These are phyloP conservation scores for Fraxinus dipetala DNA, from an alignment of 305 asterid genomes.

Conservation along the genomic window DNA sequence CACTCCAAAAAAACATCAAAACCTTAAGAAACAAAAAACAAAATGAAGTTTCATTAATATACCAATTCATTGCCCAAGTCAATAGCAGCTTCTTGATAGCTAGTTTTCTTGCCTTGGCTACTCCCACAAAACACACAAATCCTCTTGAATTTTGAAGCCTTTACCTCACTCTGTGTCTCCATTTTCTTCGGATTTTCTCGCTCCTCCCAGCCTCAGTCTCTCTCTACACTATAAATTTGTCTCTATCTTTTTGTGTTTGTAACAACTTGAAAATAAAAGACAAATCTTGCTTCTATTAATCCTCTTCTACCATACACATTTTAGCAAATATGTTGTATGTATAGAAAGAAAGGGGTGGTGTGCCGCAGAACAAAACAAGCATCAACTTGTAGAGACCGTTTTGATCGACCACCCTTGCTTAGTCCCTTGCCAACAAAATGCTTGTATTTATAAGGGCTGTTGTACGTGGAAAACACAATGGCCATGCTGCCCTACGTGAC, in stretches of 20 bases:
- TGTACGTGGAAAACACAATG: neutral
- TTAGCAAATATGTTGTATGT: neutral
- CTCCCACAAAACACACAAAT: constrained; percentile 26
- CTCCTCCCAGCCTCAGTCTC: neutral
- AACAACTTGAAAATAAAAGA: neutral
- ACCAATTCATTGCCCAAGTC: constrained; percentile 22
- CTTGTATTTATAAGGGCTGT: constrained; percentile 1
- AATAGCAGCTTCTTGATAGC: constrained; percentile 24
- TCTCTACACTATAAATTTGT: neutral
- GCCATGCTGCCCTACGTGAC: neutral
- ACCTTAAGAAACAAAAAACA: neutral
- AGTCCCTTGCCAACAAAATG: constrained; percentile 1
- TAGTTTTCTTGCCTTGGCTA: constrained; percentile 23
- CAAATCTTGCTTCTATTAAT: constrained; percentile 5
- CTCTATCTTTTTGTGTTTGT: neutral
- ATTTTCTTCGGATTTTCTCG: neutral
- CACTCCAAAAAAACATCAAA: neutral
- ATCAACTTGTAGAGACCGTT: neutral
- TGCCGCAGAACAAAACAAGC: neutral
- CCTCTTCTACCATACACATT: constrained; percentile 1
- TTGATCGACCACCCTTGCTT: constrained; percentile 10
- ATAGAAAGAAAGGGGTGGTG: neutral
- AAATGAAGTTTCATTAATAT: neutral
- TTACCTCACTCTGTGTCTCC: constrained; percentile 10
- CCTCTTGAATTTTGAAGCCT: constrained; percentile 20